These are phyloP conservation scores for Botrytis byssoidea DNA, from an alignment of 2,329 filamentous ascomycete genomes.

Conservation along the genomic window DNA sequence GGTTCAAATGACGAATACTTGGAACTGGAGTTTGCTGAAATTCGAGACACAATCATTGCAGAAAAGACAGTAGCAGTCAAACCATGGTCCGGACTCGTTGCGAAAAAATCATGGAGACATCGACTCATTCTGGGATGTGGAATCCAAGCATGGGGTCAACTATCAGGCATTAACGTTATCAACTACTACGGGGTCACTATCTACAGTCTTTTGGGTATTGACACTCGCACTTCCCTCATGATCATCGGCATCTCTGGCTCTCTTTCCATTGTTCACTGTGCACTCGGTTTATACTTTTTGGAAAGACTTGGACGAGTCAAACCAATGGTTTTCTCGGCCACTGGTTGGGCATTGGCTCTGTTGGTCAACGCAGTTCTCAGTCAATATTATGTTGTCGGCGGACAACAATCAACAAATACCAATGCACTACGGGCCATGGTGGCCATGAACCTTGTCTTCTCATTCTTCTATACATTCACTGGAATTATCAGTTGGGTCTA, in stretches of 20 bases:
- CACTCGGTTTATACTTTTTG: constrained; percentile 38
- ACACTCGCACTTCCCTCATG: constrained; percentile 47
- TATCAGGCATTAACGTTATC: constrained; percentile 26
- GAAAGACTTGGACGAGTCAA: constrained; percentile 39
- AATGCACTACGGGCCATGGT: background rate
- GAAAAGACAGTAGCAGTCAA: constrained; percentile 44
- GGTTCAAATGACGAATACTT: constrained; percentile 44
- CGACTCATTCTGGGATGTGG: background rate
- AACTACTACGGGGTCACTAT: constrained; percentile 46
- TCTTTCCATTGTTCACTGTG: constrained; percentile 48
- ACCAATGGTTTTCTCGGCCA: constrained; percentile 43
- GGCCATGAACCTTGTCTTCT: constrained; percentile 39
- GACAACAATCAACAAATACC: constrained; percentile 37
- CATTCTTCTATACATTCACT: constrained; percentile 48
- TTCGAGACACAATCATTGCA: constrained; percentile 54
- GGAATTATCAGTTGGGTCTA: constrained; percentile 57
- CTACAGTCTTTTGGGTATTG: constrained; percentile 57
- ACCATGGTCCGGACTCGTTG: background rate
- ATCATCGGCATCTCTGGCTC: constrained; percentile 52
- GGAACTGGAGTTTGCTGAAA: constrained; percentile 49
- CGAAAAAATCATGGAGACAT: background rate
- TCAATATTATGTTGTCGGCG: constrained; percentile 48
- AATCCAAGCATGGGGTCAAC: background rate
- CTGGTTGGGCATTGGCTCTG: constrained; percentile 52
- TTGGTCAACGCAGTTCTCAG: constrained; percentile 54